Evolutionary conservation across 495 filamentous ascomycete genomes (phyloP), one percentile per base, ranked within the genome.

Genomic region (Venustampulla echinocandica): DNA sequence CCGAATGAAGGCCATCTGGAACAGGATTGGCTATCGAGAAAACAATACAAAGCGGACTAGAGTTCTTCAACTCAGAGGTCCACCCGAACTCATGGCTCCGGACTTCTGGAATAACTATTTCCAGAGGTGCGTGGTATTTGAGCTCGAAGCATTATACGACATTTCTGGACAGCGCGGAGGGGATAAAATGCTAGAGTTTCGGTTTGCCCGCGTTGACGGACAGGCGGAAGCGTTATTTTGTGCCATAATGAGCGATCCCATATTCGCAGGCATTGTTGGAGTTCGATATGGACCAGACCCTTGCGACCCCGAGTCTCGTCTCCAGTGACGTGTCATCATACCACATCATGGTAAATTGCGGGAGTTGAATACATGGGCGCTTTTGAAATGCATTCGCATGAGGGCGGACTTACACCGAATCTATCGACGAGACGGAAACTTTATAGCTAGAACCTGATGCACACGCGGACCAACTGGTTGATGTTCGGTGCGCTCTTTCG

Each of bases 231-330:
- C 32, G 4, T n/a, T 11, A 5, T 47, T 38, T 17, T n/a, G 3
- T 3, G 34, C 34, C 2, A 27, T 47, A 19, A 38, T 6, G 18
- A 39, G n/a, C 9, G 34, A 47, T n/a, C 30, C 18, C 9, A 44
- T 15, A 13, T 19, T 42, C 10, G 2, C 0, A 20, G 32, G 47
- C 18, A 11, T 17, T 24, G 33, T 50, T 18, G 13, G 44, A 9
- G 28, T 44, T 20, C 4, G 45, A 27, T 48, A 48, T 33, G 36
- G 45, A 10, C 11, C 15, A 4, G 45, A 48, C n/a, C 45, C 45
- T 14, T 48, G 45, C 17, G 36, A 47, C 19, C 44, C 44, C 14
- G 25, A 47, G 9, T 42, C 23, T 24, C 19, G 20, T 13, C 4
- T 30, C 27, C 27, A 30, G 27, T 30, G 27, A 30, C n/a, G n/a